Conservation (phyloP, 2,329 filamentous ascomycete species). For the Aspergillus alliaceus region DNA sequence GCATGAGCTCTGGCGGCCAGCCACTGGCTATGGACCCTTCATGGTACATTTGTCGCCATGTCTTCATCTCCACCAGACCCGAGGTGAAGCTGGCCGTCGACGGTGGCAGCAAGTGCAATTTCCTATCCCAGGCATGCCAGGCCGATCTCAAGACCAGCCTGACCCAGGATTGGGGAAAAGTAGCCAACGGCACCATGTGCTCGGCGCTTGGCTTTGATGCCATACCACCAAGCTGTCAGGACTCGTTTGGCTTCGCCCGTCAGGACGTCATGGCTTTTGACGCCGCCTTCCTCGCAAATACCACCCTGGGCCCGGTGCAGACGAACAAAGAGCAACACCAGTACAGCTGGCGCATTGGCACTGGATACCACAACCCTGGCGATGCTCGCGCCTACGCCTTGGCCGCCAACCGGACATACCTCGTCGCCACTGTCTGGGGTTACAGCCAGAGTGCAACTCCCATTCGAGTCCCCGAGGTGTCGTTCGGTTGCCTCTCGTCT, state of each 20-base stretch:
- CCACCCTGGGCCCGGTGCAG: background rate
- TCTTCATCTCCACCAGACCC: background rate
- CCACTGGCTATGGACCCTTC: background rate
- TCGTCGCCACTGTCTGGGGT: background rate
- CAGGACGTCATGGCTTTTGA: background rate
- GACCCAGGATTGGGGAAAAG: background rate
- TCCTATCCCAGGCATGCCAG: background rate
- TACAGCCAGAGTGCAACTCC: background rate
- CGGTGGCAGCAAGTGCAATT: background rate
- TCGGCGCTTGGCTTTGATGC: background rate
- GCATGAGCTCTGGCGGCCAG: background rate
- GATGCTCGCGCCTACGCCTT: background rate
- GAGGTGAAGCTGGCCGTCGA: background rate
- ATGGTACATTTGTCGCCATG: background rate
- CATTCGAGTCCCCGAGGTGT: background rate
- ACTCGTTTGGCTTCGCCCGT: background rate
- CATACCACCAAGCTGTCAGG: background rate
- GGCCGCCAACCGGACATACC: background rate
- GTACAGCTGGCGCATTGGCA: background rate
- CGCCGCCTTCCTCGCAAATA: background rate
- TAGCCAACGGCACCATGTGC: background rate
- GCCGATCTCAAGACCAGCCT: background rate
- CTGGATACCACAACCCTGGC: background rate
- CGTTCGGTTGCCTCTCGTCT: background rate
- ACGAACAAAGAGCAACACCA: background rate